These are phyloP conservation scores for Limnanthes douglasii DNA, from an alignment of 345 rosid genomes.

Conservation along the genomic window DNA sequence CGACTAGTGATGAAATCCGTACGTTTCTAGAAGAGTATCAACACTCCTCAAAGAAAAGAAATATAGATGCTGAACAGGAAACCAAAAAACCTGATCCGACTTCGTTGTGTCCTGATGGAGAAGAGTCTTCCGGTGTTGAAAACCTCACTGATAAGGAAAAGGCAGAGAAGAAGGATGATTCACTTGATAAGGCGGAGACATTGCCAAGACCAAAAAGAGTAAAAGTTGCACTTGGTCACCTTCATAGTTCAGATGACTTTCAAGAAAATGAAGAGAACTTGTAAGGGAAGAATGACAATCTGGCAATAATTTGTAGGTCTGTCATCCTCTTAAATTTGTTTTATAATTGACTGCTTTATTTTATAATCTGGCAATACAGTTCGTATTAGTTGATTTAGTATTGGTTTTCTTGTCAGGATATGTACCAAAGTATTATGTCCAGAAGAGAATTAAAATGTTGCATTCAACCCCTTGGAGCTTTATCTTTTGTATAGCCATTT, in stretches of 20 bases:
- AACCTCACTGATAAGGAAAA: constrained; percentile 17
- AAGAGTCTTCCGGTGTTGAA: constrained; percentile 14
- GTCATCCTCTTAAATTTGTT: too few relatives aligned
- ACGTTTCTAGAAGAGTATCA: constrained; percentile 40
- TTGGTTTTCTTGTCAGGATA: too few relatives aligned
- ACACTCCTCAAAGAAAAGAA: constrained; percentile 21
- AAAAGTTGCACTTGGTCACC: constrained; percentile 55
- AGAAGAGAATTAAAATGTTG: too few relatives aligned
- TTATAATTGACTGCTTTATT: too few relatives aligned
- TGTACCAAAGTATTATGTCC: too few relatives aligned
- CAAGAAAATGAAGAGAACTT: constrained; percentile 32
- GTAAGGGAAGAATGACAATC: too few relatives aligned
- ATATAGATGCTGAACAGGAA: constrained; percentile 13
- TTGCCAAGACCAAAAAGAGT: constrained; percentile 32
- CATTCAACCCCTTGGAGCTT: too few relatives aligned
- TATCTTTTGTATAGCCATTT: too few relatives aligned
- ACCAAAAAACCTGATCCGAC: constrained; percentile 19
- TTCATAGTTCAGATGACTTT: constrained; percentile 42
- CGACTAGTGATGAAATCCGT: constrained; percentile 33
- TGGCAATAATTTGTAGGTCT: too few relatives aligned
- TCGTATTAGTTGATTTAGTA: too few relatives aligned
- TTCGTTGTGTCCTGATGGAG: constrained; percentile 11
- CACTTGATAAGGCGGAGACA: constrained; percentile 17
- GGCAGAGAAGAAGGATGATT: constrained; percentile 30
- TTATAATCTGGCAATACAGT: too few relatives aligned